Evolutionary conservation across 2,329 filamentous ascomycete genomes (phyloP), one percentile per base, ranked within the genome.

Genomic region (Immersiporthe knoxdaviesiana): DNA sequence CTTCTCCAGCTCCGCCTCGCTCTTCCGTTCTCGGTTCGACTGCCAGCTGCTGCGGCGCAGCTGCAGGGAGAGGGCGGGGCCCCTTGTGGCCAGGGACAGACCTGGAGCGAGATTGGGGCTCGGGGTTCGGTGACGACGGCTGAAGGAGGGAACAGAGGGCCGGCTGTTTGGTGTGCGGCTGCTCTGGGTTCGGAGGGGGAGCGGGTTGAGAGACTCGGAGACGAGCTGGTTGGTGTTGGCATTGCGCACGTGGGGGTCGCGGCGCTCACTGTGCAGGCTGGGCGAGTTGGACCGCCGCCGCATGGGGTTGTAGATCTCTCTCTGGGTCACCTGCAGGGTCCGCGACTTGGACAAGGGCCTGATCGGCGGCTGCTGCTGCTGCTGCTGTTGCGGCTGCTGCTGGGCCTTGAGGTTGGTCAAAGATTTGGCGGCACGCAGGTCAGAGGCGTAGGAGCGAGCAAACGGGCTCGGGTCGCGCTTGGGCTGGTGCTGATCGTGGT

Each of bases 31-130:
- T 6, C 82, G 81, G 59, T 82, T 87, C 0, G 90, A 86, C 77
- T 93, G 91, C 91, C 91, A 94, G 82, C 86, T 94, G 78, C 89
- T 88, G 81, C 88, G 82, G 63, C 85, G 82, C 6, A 83, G 81
- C 70, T 79, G 81, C 60, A 78, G 73, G 2, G 80, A 74, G 18
- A 80, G 70, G 50, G 76, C 81, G 0, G 82, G 80, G 56, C 85
- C 81, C 62, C 78, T 79, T 18, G 84, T 81, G 52, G 81, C 81
- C 7, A 83, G 77, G 0, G 84, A 82, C 32, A 84, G 72, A 50
- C 78, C 81, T 1, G 85, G 67, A 44, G 67, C 64, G 6, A 67
- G 58, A 1, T 69, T 63, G 7, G 70, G 86, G 69, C 86, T 88
- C 5, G 83, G 84, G 71, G 84, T 88, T 68, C 86, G 82, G 54